Conservation (phyloP, 495 filamentous ascomycete species). For the Penicillium alfredii region DNA sequence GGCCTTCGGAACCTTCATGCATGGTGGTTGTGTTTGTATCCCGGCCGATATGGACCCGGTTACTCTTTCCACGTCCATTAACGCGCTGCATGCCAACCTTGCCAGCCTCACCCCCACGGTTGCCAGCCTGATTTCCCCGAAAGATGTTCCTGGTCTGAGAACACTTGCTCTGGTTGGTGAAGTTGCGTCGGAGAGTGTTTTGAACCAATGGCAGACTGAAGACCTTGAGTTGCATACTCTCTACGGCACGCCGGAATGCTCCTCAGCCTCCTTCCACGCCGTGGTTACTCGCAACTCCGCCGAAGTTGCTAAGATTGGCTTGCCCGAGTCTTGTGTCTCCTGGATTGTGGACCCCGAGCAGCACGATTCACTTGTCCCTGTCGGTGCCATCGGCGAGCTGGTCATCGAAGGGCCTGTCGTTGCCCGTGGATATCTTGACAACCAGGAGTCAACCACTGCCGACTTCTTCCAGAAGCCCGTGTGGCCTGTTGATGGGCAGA, state of each 20-base stretch:
- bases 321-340: conserved; percentile 15
- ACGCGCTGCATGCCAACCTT: conserved; percentile 26
- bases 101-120: conserved; percentile 42
- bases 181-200: neutral
- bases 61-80: conserved; percentile 29
- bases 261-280: conserved; percentile 23
- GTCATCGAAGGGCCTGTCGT: conserved; percentile 56
- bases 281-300: neutral
- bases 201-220: conserved; percentile 25
- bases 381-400: conserved; percentile 57
- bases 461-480: conserved; percentile 45
- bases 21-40: conserved; percentile 44
- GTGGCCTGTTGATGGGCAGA: conserved; percentile 31
- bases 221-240: conserved; percentile 23
- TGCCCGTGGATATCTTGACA: conserved; percentile 44
- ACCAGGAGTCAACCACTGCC: conserved; percentile 29
- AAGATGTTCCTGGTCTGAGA: conserved; percentile 32
- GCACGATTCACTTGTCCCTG: conserved; percentile 46
- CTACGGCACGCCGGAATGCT: conserved; percentile 37
- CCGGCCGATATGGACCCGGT: conserved; percentile 25
- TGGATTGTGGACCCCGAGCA: conserved; percentile 57
- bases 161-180: conserved; percentile 39
- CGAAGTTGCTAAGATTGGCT: conserved; percentile 21
- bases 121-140: conserved; percentile 40
- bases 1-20: conserved; percentile 32